Evolutionary conservation across 768 basidiomycete genomes (phyloP).

Genomic region (Chiua virens): DNA sequence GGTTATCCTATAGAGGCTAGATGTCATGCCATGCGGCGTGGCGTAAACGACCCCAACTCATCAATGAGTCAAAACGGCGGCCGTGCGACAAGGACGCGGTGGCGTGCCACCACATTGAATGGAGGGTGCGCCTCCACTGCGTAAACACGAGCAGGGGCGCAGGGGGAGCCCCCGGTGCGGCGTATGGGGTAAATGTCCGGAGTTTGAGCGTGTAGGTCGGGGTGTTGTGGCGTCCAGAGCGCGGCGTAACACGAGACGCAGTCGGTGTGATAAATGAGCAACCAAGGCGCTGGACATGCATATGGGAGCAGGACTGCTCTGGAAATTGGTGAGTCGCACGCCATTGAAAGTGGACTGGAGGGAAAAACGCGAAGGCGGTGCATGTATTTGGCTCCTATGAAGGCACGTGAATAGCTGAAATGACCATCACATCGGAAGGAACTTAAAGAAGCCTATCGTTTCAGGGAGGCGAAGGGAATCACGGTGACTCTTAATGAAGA

Average conservation of each 20-base stretch:
- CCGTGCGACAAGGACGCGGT: neutral
- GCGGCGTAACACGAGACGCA: constrained; percentile 1
- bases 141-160: neutral
- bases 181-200: constrained; percentile 22
- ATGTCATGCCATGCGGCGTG: constrained; percentile 22
- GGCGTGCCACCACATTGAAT: no score
- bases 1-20: constrained; percentile 4
- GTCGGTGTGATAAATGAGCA: neutral
- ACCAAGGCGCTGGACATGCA: constrained; percentile 7
- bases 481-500: constrained; percentile 8
- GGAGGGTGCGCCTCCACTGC: neutral
- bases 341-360: constrained; percentile 1
- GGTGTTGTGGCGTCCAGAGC: neutral
- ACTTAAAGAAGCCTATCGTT: constrained; percentile 15
- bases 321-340: constrained; percentile 20
- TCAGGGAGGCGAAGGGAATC: constrained; percentile 11
- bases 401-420: constrained; percentile 10
- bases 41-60: constrained; percentile 2
- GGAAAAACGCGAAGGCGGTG: neutral
- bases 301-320: constrained; percentile 4
- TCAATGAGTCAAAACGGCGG: constrained; percentile 1
- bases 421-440: constrained; percentile 26
- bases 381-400: constrained; percentile 2
- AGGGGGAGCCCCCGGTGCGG: neutral
- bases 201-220: neutral